Evolutionary conservation across 345 rosid genomes (phyloP).

Genomic region (Eucalyptus polybractea): DNA sequence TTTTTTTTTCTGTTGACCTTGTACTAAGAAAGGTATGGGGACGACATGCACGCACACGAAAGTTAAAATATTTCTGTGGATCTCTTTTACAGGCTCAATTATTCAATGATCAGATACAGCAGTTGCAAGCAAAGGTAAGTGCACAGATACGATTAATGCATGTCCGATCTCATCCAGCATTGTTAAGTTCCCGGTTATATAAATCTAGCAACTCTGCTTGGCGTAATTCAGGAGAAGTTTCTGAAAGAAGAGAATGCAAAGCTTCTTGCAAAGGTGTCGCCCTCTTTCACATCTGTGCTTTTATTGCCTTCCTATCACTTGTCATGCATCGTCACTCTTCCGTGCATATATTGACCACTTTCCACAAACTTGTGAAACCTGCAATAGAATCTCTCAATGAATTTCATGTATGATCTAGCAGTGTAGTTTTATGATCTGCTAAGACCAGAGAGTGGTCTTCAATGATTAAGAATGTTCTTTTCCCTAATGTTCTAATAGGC

Average conservation of each 20-base stretch:
- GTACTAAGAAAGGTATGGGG: background rate
- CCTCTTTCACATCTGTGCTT: background rate
- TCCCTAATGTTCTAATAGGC: background rate
- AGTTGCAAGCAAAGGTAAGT: constrained; percentile 29
- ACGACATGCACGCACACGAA: background rate
- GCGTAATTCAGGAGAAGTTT: constrained; percentile 23
- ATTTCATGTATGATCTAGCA: background rate
- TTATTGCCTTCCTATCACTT: background rate
- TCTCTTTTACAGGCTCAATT: constrained; percentile 19
- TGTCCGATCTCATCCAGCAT: background rate
- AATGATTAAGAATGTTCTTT: background rate
- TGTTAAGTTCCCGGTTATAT: background rate
- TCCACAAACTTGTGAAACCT: background rate
- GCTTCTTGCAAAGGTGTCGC: constrained; percentile 19
- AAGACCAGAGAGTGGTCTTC: background rate
- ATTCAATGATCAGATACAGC: constrained; percentile 21
- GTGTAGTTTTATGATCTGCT: background rate
- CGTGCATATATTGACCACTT: background rate
- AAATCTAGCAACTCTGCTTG: background rate
- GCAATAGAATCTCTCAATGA: background rate
- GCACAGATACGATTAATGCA: background rate
- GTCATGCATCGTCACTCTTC: background rate
- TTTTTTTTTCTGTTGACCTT: background rate
- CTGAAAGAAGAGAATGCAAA: constrained; percentile 32
- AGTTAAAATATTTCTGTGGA: background rate